Percentiles rank a stretch among this genome's conserved stretches.
These are phyloP conservation scores for Ocimum tenuiflorum DNA, from an alignment of 257 asterid genomes.

Conservation along the genomic window DNA sequence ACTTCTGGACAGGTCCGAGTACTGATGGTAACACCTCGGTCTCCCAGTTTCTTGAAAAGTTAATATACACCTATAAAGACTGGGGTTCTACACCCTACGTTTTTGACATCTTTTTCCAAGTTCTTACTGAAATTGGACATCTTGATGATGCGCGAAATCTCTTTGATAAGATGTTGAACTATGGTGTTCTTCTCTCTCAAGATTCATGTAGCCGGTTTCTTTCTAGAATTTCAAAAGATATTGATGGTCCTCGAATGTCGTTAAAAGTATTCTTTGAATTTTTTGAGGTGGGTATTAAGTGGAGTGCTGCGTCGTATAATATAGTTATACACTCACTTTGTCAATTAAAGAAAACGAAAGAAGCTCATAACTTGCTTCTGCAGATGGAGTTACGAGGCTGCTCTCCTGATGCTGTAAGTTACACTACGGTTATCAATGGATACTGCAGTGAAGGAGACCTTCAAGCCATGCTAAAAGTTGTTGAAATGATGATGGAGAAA, in stretches of 20 bases:
- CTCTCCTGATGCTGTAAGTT: slow-evolving; percentile 73
- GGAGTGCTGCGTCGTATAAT: slow-evolving; percentile 74
- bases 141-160: slow-evolving; percentile 58
- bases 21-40: slow-evolving; percentile 32
- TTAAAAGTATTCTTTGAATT: slow-evolving; percentile 55
- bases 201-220: slow-evolving; percentile 75
- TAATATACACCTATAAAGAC: slow-evolving; percentile 72
- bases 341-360: slow-evolving; percentile 47
- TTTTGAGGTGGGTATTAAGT: slow-evolving; percentile 56
- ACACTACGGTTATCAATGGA: slow-evolving; percentile 74
- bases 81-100: slow-evolving; percentile 83
- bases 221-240: slow-evolving; percentile 44
- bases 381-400: slow-evolving; percentile 70
- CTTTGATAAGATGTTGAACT: slow-evolving; percentile 61
- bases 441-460: slow-evolving; percentile 59
- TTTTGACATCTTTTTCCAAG: slow-evolving; percentile 73
- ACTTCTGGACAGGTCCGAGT: slow-evolving; percentile 41
- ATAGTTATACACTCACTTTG: slow-evolving; percentile 70
- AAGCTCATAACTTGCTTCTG: slow-evolving; percentile 68
- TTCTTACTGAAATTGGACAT: slow-evolving; percentile 51
- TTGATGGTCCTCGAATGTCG: slow-evolving; percentile 37
- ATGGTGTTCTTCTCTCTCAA: slow-evolving; percentile 61
- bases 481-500: slow-evolving; percentile 49
- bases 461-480: slow-evolving; percentile 39
- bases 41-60: slow-evolving; percentile 56